A percentile compares a stretch with the other conserved stretches of the same genome.
These are phyloP conservation scores for Auriscalpium microsporum DNA, from an alignment of 768 basidiomycete genomes.

Conservation along the genomic window DNA sequence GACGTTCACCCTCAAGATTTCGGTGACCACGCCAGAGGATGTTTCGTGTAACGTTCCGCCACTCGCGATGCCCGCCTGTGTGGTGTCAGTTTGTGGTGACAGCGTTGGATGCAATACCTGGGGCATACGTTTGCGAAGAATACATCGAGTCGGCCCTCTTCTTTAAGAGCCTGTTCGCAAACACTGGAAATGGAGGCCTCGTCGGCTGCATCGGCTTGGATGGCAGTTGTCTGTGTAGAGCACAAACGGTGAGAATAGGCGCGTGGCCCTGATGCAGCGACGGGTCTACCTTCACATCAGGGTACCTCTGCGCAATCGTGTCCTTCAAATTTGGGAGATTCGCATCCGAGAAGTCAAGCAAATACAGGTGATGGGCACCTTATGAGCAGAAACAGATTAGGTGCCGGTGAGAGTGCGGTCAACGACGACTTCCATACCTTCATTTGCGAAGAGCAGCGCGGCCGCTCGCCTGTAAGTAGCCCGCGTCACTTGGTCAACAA, in stretches of 20 bases:
- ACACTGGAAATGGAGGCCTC: conserved; percentile 57
- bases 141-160: conserved; percentile 83
- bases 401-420: neutral
- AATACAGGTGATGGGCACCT: conserved; percentile 74
- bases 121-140: conserved; percentile 86
- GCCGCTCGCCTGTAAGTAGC: conserved; percentile 49
- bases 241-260: neutral
- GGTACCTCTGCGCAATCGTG: conserved; percentile 57
- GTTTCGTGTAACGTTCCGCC: conserved; percentile 39
- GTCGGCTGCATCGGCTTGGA: conserved; percentile 80
- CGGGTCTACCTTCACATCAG: conserved; percentile 64
- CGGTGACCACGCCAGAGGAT: conserved; percentile 59
- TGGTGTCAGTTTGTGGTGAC: neutral
- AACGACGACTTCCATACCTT: conserved; percentile 39
- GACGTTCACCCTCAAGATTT: conserved; percentile 69
- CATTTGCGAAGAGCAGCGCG: conserved; percentile 67
- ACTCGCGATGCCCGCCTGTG: conserved; percentile 60
- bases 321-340: conserved; percentile 66
- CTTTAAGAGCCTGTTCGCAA: conserved; percentile 64
- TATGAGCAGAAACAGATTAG: neutral
- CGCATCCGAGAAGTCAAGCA: conserved; percentile 60
- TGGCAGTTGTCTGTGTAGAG: conserved; percentile 54
- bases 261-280: no score
- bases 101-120: conserved; percentile 1
- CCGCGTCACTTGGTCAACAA: no score